Evolutionary conservation across 2,329 filamentous ascomycete genomes (phyloP).

Genomic region (Fusarium graminum): DNA sequence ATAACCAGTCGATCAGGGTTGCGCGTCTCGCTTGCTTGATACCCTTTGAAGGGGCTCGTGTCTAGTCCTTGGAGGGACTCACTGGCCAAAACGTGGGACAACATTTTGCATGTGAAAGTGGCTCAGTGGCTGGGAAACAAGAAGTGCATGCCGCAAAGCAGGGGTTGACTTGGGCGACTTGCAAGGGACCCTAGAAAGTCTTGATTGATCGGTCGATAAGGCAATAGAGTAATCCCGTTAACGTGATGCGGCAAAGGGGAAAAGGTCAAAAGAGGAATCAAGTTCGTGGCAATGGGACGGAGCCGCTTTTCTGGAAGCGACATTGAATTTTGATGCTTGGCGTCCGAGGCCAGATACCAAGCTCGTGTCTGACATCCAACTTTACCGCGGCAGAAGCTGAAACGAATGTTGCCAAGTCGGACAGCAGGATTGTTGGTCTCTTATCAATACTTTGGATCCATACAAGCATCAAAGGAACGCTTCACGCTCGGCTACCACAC

Average conservation of each 20-base stretch:
- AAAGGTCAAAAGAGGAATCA: slow-evolving; percentile 37
- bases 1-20: slow-evolving; percentile 22
- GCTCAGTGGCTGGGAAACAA: slow-evolving; percentile 40
- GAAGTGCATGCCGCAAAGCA: slow-evolving; percentile 38
- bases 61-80: slow-evolving; percentile 22
- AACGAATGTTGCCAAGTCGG: slow-evolving; percentile 26
- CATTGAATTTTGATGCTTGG: slow-evolving; percentile 33
- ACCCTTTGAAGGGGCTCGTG: slow-evolving; percentile 22
- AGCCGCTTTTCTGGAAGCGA: slow-evolving; percentile 42
- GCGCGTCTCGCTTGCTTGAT: slow-evolving; percentile 19
- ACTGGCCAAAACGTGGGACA: slow-evolving; percentile 3
- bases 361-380: slow-evolving; percentile 33
- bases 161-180: slow-evolving; percentile 21
- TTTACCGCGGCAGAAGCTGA: slow-evolving; percentile 41
- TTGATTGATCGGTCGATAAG: slow-evolving; percentile 39
- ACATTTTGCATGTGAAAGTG: slow-evolving; percentile 53
- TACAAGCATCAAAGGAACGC: slow-evolving; percentile 2
- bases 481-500: not conserved
- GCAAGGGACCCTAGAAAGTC: slow-evolving; percentile 23
- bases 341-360: slow-evolving; percentile 39
- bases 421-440: slow-evolving; percentile 27
- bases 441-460: slow-evolving; percentile 34
- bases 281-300: slow-evolving; percentile 33
- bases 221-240: slow-evolving; percentile 26
- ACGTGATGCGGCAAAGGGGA: slow-evolving; percentile 40